Base-by-base conservation (phyloP, 257 asterid genomes). In the Gentiana straminea region DNA sequence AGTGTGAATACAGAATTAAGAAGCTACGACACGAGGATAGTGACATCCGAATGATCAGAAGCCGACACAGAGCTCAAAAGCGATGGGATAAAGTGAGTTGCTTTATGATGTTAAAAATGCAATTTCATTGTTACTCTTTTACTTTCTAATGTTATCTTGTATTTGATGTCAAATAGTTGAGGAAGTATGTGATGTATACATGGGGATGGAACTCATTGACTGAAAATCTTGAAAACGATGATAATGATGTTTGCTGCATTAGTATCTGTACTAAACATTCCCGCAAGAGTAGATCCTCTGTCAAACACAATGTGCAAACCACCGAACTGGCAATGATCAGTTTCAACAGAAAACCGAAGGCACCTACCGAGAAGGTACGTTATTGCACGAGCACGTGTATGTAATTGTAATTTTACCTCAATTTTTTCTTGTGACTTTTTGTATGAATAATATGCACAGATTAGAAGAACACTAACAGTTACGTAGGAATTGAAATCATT, bases 1-100 rank as follows among this genome's bases (percentile, higher is more conserved):
- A 91, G 98, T 87, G 86, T 71, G 98, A 91, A 72, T 79, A 78
- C 75, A 87, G 96, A 68, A 73, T 83, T 74, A 84, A 70, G 73
- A 84, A 77, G 70, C 79, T 91, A 35, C 95, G 94, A 48, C 64
- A 78, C 24, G 98, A 91, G 73, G 98, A 91, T 68, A 76, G 66
- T 55, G 63, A 72, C 48, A 81, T 91, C 86, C 78, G 74, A 69
- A 74, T 49, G 55, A 84, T 84, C 59, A 83, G 84, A 71, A 83
- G 56, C 68, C 92, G 90, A 10, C 70, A 79, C 56, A 91, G 71
- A 81, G 98, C 98, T 59, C 89, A 75, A 73, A 88, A 73, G 9
- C 83, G 61, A 15, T 91, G 98, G 98, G 86, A 66, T 47, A 91
- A 84, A 73, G 98, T 91, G 73, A 79, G 84, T 71, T 60, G 46